Percentiles rank a stretch among this genome's conserved stretches.
phyloP scores from a whole-genome alignment of 169 alveolate genomes.

The Plasmodium gaboni region DNA sequence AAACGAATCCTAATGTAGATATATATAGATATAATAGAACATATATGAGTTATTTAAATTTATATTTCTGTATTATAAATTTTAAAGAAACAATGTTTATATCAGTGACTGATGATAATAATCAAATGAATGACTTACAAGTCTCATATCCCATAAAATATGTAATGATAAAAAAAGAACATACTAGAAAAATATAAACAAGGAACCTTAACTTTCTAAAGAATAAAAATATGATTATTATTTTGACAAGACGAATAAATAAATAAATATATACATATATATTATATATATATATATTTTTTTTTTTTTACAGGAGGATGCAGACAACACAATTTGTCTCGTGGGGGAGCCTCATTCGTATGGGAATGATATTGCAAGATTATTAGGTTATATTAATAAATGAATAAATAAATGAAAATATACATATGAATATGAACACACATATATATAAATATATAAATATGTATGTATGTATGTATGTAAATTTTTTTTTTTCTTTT shows the following conservation, averaged over 20 bases:
- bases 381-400: slow-evolving; percentile 19
- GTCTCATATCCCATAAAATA: slow-evolving; percentile 70
- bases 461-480: background rate
- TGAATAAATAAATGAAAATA: background rate
- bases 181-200: too few relatives aligned
- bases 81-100: slow-evolving; percentile 58
- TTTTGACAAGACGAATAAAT: background rate
- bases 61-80: slow-evolving; percentile 35
- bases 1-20: background rate
- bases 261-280: background rate
- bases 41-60: slow-evolving; percentile 57
- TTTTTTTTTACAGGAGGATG: slow-evolving; percentile 38
- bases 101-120: slow-evolving; percentile 51
- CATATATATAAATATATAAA: background rate
- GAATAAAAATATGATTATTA: too few relatives aligned
- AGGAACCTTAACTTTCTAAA: too few relatives aligned
- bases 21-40: slow-evolving; percentile 47
- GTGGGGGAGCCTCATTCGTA: slow-evolving; percentile 61
- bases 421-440: background rate
- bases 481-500: background rate
- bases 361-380: slow-evolving; percentile 65
- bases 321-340: slow-evolving; percentile 57
- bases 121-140: slow-evolving; percentile 57
- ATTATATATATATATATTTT: background rate
- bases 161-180: slow-evolving; percentile 7